Evolutionary conservation across 805 yeast species (phyloP).

Genomic region (Candida michaelii): DNA sequence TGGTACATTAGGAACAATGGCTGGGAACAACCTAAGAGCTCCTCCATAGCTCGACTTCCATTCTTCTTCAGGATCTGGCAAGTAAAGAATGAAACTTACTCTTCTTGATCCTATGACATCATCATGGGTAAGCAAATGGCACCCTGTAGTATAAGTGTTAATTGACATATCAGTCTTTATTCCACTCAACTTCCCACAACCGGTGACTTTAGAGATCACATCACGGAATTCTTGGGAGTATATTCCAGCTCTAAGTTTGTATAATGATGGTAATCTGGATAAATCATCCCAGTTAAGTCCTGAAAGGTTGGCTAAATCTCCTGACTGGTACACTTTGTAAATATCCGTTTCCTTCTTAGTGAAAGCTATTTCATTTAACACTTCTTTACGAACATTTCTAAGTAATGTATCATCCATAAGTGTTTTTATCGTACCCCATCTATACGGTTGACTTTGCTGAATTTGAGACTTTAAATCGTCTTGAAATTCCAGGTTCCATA

Average conservation of each 20-base stretch:
- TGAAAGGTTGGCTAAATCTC: constrained; percentile 86
- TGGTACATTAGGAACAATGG: constrained; percentile 88
- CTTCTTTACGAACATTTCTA: constrained; percentile 80
- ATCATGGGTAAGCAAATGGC: constrained; percentile 93
- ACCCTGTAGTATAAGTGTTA: constrained; percentile 87
- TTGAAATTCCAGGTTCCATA: constrained; percentile 47
- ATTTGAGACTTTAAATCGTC: constrained; percentile 43
- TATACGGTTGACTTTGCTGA: constrained; percentile 67
- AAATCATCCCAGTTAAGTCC: constrained; percentile 80
- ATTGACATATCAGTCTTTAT: constrained; percentile 87
- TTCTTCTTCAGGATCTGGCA: constrained; percentile 85
- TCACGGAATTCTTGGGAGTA: constrained; percentile 86
- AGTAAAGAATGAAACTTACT: constrained; percentile 85
- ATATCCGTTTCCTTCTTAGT: constrained; percentile 96
- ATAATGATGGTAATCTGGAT: constrained; percentile 69
- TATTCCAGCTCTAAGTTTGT: constrained; percentile 78
- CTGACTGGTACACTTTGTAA: constrained; percentile 87
- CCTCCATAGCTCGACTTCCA: constrained; percentile 98
- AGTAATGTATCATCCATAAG: constrained; percentile 76
- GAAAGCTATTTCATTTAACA: constrained; percentile 79
- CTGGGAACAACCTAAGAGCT: constrained; percentile 80
- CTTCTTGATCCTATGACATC: constrained; percentile 96
- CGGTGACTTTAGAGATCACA: constrained; percentile 71
- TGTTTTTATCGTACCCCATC: constrained; percentile 82
- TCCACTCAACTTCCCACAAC: constrained; percentile 90